A percentile compares a stretch with the other conserved stretches of the same genome.
Evolutionary conservation across 164 flowering plant genomes (phyloP).

Genomic region (Nymphaea colorata): DNA sequence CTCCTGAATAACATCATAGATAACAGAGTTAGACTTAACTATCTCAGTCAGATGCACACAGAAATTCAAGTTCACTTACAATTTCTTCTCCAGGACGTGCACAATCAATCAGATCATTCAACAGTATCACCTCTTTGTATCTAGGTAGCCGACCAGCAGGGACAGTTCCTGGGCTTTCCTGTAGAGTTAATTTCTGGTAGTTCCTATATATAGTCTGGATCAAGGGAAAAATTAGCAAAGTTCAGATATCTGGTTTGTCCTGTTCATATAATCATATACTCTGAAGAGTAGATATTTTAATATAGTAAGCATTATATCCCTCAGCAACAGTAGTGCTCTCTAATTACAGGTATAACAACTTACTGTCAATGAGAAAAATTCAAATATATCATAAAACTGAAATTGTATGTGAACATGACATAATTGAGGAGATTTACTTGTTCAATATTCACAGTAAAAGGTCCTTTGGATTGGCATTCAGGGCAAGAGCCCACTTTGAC

Average conservation of each 20-base stretch:
- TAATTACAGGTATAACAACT: too few species aligned
- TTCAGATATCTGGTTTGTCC: background rate
- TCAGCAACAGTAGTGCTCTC: too few species aligned
- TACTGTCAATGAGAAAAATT: too few species aligned
- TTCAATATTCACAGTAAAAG: constrained; percentile 90
- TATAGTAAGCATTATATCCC: background rate
- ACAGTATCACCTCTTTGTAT: constrained; percentile 92
- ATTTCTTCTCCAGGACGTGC: constrained; percentile 99
- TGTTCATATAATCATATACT: background rate
- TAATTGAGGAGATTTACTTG: constrained; percentile 36
- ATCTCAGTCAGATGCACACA: background rate
- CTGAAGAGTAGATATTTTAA: background rate
- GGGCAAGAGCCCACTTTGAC: constrained; percentile 98
- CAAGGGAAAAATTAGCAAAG: constrained; percentile 1
- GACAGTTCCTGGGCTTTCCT: constrained; percentile 94
- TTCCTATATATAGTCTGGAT: constrained; percentile 84
- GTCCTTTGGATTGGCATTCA: constrained; percentile 98
- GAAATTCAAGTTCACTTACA: constrained; percentile 19
- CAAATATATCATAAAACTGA: too few species aligned
- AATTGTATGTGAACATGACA: background rate
- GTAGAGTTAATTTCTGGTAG: constrained; percentile 87
- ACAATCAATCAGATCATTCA: constrained; percentile 95
- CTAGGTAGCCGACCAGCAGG: constrained; percentile 98
- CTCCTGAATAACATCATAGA: constrained; percentile 41
- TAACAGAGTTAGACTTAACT: background rate